These are phyloP conservation scores for Bipolaris sorokiniana DNA, from an alignment of 2,329 filamentous ascomycete genomes.

Conservation along the genomic window DNA sequence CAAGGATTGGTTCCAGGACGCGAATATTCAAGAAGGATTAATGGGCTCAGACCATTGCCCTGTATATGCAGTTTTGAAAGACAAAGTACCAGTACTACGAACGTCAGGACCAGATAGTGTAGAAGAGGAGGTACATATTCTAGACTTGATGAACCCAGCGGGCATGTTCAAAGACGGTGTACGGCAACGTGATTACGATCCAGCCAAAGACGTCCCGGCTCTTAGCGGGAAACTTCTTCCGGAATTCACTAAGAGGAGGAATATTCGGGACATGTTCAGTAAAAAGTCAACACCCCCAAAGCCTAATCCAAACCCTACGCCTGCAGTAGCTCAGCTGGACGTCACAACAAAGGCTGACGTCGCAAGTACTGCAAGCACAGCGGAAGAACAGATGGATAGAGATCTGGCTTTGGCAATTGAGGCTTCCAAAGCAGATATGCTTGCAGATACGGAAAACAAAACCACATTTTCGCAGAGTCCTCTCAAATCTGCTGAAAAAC, in stretches of 20 bases:
- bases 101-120: conserved; percentile 29
- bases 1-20: conserved; percentile 77
- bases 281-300: conserved; percentile 36
- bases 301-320: conserved; percentile 7
- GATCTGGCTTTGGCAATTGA: conserved; percentile 10
- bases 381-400: conserved; percentile 18
- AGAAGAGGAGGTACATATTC: conserved; percentile 60
- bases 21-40: conserved; percentile 90
- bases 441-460: conserved; percentile 9
- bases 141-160: conserved; percentile 78
- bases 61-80: conserved; percentile 77
- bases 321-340: conserved; percentile 2
- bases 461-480: conserved; percentile 17
- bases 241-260: conserved; percentile 84
- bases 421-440: conserved; percentile 9
- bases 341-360: conserved; percentile 3
- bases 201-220: conserved; percentile 68
- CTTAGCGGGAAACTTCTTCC: conserved; percentile 83
- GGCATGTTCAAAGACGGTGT: conserved; percentile 73
- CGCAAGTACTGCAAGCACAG: not conserved
- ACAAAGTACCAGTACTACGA: conserved; percentile 59
- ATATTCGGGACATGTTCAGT: conserved; percentile 91
- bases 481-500: conserved; percentile 41
- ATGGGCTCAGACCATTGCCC: conserved; percentile 97
- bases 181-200: conserved; percentile 69